Percentiles rank a stretch among this genome's conserved stretches.
These are phyloP conservation scores for Pleurotus platypus DNA, from an alignment of 768 basidiomycete species.

Conservation along the genomic window DNA sequence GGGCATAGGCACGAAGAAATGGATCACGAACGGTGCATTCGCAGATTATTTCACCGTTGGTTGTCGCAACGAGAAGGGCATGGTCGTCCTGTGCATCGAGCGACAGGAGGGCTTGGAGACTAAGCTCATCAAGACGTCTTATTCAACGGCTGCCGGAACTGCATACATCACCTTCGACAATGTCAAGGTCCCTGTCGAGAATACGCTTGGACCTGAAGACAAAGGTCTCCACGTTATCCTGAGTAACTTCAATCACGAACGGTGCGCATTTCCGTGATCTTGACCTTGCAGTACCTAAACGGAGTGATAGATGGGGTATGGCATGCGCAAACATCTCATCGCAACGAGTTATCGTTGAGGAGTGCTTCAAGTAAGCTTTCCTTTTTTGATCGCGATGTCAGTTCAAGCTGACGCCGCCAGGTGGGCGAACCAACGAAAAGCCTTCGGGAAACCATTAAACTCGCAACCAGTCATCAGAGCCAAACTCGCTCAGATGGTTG, in stretches of 20 bases:
- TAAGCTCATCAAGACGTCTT: slow-evolving; percentile 25
- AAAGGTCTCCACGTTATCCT: slow-evolving; percentile 59
- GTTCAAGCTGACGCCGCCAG: slow-evolving; percentile 22
- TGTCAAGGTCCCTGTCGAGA: slow-evolving; percentile 48
- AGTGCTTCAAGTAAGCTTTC: slow-evolving; percentile 59
- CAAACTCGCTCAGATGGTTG: slow-evolving; percentile 79
- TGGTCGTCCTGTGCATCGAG: slow-evolving; percentile 13
- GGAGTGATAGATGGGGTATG: slow-evolving; percentile 56
- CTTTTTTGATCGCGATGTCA: neutral
- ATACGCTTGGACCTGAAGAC: slow-evolving; percentile 63
- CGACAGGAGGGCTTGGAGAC: slow-evolving; percentile 19
- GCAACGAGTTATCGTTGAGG: slow-evolving; percentile 66
- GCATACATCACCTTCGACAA: slow-evolving; percentile 20
- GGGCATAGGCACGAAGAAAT: slow-evolving; percentile 45
- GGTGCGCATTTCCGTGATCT: slow-evolving; percentile 13
- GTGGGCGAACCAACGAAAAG: slow-evolving; percentile 77
- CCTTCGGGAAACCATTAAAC: slow-evolving; percentile 68
- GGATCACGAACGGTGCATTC: slow-evolving; percentile 15
- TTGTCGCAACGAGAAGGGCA: slow-evolving; percentile 45
- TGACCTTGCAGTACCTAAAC: neutral
- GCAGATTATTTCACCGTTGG: slow-evolving; percentile 50
- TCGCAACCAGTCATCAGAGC: slow-evolving; percentile 72
- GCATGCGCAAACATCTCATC: slow-evolving; percentile 47
- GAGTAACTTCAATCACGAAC: slow-evolving; percentile 70
- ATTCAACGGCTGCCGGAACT: slow-evolving; percentile 64